These are phyloP conservation scores for Neonectria faginata DNA, from an alignment of 2,329 filamentous ascomycete species.

Conservation along the genomic window DNA sequence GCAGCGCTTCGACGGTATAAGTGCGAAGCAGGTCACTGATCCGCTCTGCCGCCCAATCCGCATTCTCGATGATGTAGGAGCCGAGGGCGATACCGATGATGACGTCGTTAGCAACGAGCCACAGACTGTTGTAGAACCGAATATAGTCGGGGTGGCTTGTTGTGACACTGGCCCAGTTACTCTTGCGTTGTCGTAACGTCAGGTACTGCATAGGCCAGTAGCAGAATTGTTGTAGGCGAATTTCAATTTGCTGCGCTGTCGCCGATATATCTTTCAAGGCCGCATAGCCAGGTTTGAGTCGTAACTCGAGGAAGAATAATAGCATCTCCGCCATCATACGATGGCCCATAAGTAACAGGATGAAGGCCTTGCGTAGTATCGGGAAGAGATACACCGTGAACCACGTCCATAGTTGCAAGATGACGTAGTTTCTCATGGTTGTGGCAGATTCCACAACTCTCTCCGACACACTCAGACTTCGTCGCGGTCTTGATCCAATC, in stretches of 20 bases:
- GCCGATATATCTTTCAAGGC: conserved; percentile 96
- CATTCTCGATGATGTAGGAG: conserved; percentile 97
- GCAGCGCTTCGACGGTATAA: conserved; percentile 90
- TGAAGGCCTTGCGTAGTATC: conserved; percentile 76
- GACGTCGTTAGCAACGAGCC: conserved; percentile 98
- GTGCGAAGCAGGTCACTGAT: conserved; percentile 80
- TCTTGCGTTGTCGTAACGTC: conserved; percentile 87
- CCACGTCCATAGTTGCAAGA: conserved; percentile 76
- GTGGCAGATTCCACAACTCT: conserved; percentile 93
- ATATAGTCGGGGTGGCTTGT: conserved; percentile 98
- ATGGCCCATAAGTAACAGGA: conserved; percentile 83
- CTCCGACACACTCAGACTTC: conserved; percentile 92
- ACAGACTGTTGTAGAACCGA: conserved; percentile 97
- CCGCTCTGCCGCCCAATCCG: conserved; percentile 82
- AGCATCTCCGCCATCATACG: conserved; percentile 84
- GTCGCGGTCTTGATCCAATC: conserved; percentile 82
- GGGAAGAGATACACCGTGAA: conserved; percentile 83
- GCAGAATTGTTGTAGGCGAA: conserved; percentile 96
- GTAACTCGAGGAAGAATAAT: conserved; percentile 85
- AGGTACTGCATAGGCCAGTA: conserved; percentile 99
- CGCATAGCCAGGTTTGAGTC: conserved; percentile 78
- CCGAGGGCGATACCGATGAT: conserved; percentile 98
- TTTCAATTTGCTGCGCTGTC: conserved; percentile 96
- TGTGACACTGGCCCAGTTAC: conserved; percentile 95
- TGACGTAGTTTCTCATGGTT: conserved; percentile 81